Evolutionary conservation across 2,329 filamentous ascomycete genomes (phyloP).

Genomic region (Esteya vermicola): DNA sequence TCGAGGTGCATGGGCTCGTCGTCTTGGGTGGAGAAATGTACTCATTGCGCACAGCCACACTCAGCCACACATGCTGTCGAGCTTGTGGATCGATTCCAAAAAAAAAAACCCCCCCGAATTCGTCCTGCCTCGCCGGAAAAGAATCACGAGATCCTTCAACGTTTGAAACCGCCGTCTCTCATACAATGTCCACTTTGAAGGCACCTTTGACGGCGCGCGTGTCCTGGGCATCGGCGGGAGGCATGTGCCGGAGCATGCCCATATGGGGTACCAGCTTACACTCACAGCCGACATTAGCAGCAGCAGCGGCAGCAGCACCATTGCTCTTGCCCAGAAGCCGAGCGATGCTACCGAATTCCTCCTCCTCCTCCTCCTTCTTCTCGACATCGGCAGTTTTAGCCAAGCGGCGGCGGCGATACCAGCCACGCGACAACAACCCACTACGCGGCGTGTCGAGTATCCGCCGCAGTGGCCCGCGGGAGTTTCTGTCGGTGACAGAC

Average conservation of each 20-base stretch:
- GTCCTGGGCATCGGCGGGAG: neutral
- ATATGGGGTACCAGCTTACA: neutral
- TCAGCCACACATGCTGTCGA: neutral
- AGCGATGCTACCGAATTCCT: too few relatives aligned
- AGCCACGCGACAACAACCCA: conserved; percentile 61
- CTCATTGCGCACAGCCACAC: neutral
- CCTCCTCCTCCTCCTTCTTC: neutral
- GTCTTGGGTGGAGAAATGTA: neutral
- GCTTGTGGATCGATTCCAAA: neutral
- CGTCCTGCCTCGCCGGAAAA: neutral
- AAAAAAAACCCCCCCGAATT: too few relatives aligned
- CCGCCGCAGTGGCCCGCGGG: conserved; percentile 59
- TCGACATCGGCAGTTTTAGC: conserved; percentile 26
- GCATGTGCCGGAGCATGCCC: neutral
- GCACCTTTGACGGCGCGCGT: conserved; percentile 4
- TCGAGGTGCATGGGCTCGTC: neutral
- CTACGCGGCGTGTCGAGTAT: conserved; percentile 71
- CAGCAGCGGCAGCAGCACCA: neutral
- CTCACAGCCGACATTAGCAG: conserved; percentile 14
- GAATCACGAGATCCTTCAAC: neutral
- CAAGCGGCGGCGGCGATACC: conserved; percentile 28
- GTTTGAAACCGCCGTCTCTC: neutral
- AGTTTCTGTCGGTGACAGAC: conserved; percentile 60
- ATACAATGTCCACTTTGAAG: conserved; percentile 1
- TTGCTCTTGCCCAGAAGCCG: too few relatives aligned